These are phyloP conservation scores for Acanthamoeba royreba DNA, from an alignment of 208 protist species.

Conservation along the genomic window DNA sequence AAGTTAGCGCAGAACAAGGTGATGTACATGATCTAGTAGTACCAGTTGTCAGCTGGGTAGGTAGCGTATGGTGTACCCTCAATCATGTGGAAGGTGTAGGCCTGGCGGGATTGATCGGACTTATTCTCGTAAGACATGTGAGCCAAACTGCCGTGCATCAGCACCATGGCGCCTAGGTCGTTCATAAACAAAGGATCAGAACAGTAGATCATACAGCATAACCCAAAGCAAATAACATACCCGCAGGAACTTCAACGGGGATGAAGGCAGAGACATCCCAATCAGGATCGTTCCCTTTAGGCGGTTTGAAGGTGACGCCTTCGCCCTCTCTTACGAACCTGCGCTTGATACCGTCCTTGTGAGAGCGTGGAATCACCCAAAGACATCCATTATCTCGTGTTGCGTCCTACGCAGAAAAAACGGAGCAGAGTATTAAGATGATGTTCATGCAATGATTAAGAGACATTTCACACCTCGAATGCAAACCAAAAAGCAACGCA, in stretches of 20 bases:
- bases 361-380: constrained; percentile 72
- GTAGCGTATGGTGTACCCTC: constrained; percentile 61
- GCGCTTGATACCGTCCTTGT: constrained; percentile 61
- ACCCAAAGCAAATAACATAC: background rate
- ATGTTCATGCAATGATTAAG: no score
- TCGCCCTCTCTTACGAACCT: constrained; percentile 41
- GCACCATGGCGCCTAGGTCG: constrained; percentile 57
- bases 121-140: constrained; percentile 76
- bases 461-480: no score
- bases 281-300: background rate
- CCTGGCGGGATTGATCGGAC: constrained; percentile 67
- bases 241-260: background rate
- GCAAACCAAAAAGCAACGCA: constrained; percentile 81
- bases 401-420: no score
- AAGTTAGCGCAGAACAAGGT: background rate
- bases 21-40: background rate
- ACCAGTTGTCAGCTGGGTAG: constrained; percentile 46
- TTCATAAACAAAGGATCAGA: constrained; percentile 40
- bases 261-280: background rate
- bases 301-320: constrained; percentile 1
- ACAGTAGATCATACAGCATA: background rate
- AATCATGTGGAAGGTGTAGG: constrained; percentile 80
- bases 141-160: constrained; percentile 74
- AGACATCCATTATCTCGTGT: constrained; percentile 81
- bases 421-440: no score